Evolutionary conservation across 345 rosid species (phyloP), one percentile per base, ranked within the genome.

Genomic region (Melastoma malabathricum): DNA sequence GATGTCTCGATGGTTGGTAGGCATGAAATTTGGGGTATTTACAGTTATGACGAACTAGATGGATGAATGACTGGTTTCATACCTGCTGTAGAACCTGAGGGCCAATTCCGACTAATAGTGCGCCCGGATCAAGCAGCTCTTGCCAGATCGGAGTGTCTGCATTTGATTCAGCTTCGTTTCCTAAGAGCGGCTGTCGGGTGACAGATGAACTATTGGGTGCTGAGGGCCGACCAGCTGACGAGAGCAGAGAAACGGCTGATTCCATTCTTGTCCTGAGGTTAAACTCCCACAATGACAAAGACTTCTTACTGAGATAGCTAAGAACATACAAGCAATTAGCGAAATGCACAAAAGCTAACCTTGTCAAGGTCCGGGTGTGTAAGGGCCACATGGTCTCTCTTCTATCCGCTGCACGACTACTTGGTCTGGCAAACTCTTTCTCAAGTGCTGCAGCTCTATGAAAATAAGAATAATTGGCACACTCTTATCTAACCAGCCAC

Each of bases 341-440:
- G 12, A 34, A 34, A 34, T 12, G 10, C 41, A 8, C 41, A 34
- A 9, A 34, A 7, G 12, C 41, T 9, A 34, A 81, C 88, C 72
- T 17, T 76, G 75, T 85, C 97, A 48, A 87, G 84, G 63, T 93
- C 97, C 9, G 94, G 84, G 72, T 93, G 99, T 6, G 92, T 77
- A 64, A 88, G 81, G 50, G 97, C 99, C 48, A 84, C 99, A 66
- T 87, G 86, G 58, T 46, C 66, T 90, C 75, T 88, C 97, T 5
- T 88, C 97, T n/a, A 85, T 71, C 38, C 99, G 73, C 72, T 80
- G 97, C 56, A 93, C 94, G 44, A 85, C 90, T 44, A 93, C 94
- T 73, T 56, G 61, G 67, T 88, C 97, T 18, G 99, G 99, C 53
- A 88, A 74, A 68, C 95, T 93, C 56, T 93, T 85, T 59, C 92